Evolutionary conservation across 192 early-diverging fungal genomes (phyloP), one percentile per base, ranked within the genome.

Genomic region (Oehlia diaphana): DNA sequence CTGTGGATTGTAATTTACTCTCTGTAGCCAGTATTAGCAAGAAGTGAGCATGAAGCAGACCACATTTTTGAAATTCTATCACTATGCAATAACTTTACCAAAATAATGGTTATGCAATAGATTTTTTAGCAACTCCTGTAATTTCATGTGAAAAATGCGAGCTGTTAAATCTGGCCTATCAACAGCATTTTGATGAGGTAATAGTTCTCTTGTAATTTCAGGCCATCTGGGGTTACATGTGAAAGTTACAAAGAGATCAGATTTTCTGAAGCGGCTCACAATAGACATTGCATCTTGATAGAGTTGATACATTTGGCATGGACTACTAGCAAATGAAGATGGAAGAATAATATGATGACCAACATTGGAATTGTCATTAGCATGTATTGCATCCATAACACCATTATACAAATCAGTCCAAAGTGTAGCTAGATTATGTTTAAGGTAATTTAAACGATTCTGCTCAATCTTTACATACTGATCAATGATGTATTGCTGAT

Each of bases 1-100:
- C 69, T 31, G 72, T 21, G 23, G 80, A 79, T 33, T 31, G 28
- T 28, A 53, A 13, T 50, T 80, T 85, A 71, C 72, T 23, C 8
- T 16, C 13, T 10, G 63, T 16, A n/a, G 72, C 47, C 10, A 84
- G 21, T 31, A 31, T 31, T 31, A 31, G 31, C 31, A 31, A 31
- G 31, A 31, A 83, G 16, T 86, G 83, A 1, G 75, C 81, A 75
- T 87, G 83, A 74, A 83, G 86, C 4, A 86, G 31, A n/a, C 83
- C 85, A 13, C 83, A 72, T 50, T 84, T 87, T 47, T 87, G 86
- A 61, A 84, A 87, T 63, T 87, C 82, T 44, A 87, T 72, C 2
- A 82, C 79, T 76, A 70, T 4, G 68, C 86, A 14, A 83, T 77
- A 13, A 82, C 82, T 50, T 68, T 82, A 14, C 84, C 83, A 37